Evolutionary conservation across 345 rosid species (phyloP).

Genomic region (Boechera retrofracta): DNA sequence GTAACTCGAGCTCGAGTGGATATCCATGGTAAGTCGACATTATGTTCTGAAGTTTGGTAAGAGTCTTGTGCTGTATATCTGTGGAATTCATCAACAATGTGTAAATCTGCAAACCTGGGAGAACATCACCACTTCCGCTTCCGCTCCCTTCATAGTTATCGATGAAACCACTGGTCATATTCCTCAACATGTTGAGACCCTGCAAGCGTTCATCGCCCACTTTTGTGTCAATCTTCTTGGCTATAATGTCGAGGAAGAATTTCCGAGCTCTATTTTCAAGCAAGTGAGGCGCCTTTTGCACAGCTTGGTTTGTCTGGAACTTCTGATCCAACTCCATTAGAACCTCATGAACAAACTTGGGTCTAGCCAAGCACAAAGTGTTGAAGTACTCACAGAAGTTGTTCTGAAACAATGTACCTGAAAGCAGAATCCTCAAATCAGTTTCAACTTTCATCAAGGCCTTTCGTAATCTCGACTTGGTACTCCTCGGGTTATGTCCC

Average conservation of each 20-base stretch:
- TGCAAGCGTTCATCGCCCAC: slow-evolving; percentile 67
- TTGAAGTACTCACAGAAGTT: slow-evolving; percentile 95
- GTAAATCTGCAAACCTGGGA: slow-evolving; percentile 91
- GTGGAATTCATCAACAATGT: slow-evolving; percentile 89
- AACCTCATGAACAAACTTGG: slow-evolving; percentile 76
- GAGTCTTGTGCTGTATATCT: slow-evolving; percentile 62
- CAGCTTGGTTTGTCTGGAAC: slow-evolving; percentile 49
- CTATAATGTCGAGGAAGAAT: slow-evolving; percentile 76
- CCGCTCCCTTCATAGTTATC: slow-evolving; percentile 74
- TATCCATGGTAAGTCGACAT: slow-evolving; percentile 69
- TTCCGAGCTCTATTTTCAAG: slow-evolving; percentile 82
- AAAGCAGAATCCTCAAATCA: slow-evolving; percentile 77
- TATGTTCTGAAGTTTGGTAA: slow-evolving; percentile 64
- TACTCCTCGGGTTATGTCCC: slow-evolving; percentile 95
- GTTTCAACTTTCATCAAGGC: slow-evolving; percentile 89
- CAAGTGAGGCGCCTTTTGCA: slow-evolving; percentile 67
- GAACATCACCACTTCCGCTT: slow-evolving; percentile 58
- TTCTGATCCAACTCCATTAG: slow-evolving; percentile 69
- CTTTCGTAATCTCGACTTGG: slow-evolving; percentile 89
- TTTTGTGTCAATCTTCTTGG: slow-evolving; percentile 72
- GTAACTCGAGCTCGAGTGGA: slow-evolving; percentile 83
- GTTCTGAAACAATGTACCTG: slow-evolving; percentile 93
- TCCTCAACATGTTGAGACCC: slow-evolving; percentile 80
- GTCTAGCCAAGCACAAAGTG: slow-evolving; percentile 89
- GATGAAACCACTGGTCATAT: slow-evolving; percentile 70